Percentiles rank a stretch among this genome's conserved stretches.
phyloP scores from a whole-genome alignment of 768 basidiomycete species.

The Trametes gibbosa region DNA sequence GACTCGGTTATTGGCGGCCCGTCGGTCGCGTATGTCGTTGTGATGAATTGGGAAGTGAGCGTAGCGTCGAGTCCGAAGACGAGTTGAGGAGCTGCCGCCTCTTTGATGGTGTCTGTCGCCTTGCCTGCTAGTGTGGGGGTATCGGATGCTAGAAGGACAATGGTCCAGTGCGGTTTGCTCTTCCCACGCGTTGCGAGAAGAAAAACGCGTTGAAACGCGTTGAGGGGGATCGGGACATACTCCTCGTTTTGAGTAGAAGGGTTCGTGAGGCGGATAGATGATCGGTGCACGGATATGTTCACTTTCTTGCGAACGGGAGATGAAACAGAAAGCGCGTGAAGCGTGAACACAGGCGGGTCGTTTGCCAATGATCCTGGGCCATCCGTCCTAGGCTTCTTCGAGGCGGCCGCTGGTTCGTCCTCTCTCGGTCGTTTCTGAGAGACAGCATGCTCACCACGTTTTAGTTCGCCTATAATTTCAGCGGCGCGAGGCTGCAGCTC shows the following conservation, averaged over 20 bases:
- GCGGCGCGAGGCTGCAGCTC: conserved; percentile 6
- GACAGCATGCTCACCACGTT: conserved; percentile 3
- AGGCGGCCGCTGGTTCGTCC: conserved; percentile 1
- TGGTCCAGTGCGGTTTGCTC: conserved; percentile 68
- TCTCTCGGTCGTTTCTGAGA: conserved; percentile 15
- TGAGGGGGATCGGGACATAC: conserved; percentile 44
- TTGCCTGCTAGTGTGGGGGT: conserved; percentile 38
- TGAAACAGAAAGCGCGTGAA: conserved; percentile 65
- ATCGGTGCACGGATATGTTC: conserved; percentile 56
- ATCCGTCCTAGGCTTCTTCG: conserved; percentile 8
- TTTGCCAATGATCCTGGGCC: conserved; percentile 17
- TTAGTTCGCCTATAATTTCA: conserved; percentile 12
- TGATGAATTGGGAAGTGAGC: conserved; percentile 40
- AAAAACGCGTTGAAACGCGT: conserved; percentile 57
- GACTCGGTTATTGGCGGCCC: conserved; percentile 30
- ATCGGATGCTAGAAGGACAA: conserved; percentile 60
- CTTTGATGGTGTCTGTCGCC: conserved; percentile 22
- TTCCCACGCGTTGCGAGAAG: conserved; percentile 75
- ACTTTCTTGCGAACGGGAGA: conserved; percentile 77
- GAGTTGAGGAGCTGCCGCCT: conserved; percentile 39
- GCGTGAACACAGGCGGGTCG: conserved; percentile 51
- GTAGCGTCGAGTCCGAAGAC: conserved; percentile 72
- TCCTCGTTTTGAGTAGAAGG: conserved; percentile 49
- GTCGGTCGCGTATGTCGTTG: conserved; percentile 33
- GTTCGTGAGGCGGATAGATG: conserved; percentile 50